Percentiles rank a stretch among this genome's conserved stretches.
These are phyloP conservation scores for Thecaphora thlaspeos DNA, from an alignment of 1,284 basidiomycete genomes.

Conservation along the genomic window DNA sequence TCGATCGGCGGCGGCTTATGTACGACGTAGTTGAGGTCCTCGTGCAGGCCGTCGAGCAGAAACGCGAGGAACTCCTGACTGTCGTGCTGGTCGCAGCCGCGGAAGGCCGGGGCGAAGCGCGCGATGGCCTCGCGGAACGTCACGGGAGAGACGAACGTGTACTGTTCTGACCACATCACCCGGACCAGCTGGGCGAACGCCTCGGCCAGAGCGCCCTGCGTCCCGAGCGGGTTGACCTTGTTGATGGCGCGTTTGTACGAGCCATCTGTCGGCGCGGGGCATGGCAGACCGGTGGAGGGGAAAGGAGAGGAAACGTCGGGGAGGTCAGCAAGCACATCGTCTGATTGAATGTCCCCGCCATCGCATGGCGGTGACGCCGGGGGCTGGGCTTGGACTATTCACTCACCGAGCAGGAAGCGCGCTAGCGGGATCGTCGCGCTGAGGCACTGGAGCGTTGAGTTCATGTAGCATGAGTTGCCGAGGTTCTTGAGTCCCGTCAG, in stretches of 20 bases:
- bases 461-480: constrained; percentile 58
- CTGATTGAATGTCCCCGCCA: too few relatives aligned
- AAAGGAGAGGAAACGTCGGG: too few relatives aligned
- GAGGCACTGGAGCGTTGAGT: constrained; percentile 56
- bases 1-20: constrained; percentile 42
- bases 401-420: constrained; percentile 40
- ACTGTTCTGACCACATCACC: constrained; percentile 84
- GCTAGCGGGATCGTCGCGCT: constrained; percentile 52
- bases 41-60: constrained; percentile 42
- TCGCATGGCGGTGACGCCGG: too few relatives aligned
- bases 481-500: constrained; percentile 55
- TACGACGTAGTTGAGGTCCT: constrained; percentile 43
- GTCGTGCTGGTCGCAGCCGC: constrained; percentile 51
- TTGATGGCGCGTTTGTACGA: constrained; percentile 87
- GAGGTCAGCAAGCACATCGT: too few relatives aligned
- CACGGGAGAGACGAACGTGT: constrained; percentile 78
- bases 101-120: constrained; percentile 49
- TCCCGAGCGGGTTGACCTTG: constrained; percentile 79
- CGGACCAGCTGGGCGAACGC: constrained; percentile 81
- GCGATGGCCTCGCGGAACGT: constrained; percentile 73
- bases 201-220: constrained; percentile 77
- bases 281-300: background rate
- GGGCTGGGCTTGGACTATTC: background rate
- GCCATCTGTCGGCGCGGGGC: constrained; percentile 59
- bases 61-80: constrained; percentile 46